Conservation (phyloP, 805 yeast species). For the Kodamaea fukazawae region DNA sequence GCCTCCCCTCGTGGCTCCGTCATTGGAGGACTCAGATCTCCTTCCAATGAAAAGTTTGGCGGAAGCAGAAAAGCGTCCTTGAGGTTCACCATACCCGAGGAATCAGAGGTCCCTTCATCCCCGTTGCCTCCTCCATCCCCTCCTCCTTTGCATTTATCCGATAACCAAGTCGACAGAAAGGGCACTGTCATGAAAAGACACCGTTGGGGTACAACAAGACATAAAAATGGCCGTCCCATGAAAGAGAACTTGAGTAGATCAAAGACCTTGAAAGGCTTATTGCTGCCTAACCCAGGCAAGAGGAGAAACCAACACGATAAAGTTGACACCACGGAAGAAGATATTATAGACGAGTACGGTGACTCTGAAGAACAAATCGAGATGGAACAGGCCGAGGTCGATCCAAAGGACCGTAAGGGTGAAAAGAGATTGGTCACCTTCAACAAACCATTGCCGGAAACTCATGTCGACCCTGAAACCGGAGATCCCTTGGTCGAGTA, state of each 20-base stretch:
- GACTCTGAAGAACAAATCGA: conserved; percentile 16
- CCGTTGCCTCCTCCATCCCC: too few species aligned
- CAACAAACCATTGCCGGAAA: conserved; percentile 60
- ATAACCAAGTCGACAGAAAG: conserved; percentile 17
- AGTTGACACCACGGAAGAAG: conserved; percentile 23
- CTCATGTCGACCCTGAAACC: conserved; percentile 52
- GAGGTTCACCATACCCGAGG: too few species aligned
- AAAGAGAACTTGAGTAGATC: conserved; percentile 49
- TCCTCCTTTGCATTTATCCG: not conserved
- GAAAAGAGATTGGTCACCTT: conserved; percentile 51
- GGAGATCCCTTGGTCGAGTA: conserved; percentile 60
- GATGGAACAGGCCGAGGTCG: conserved; percentile 23
- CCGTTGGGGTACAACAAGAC: conserved; percentile 90
- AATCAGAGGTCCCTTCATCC: too few species aligned
- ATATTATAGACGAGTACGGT: conserved; percentile 21
- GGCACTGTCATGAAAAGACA: conserved; percentile 67
- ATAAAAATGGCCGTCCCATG: conserved; percentile 63
- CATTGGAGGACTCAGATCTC: too few species aligned
- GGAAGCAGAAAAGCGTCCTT: too few species aligned
- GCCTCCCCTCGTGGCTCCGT: too few species aligned
- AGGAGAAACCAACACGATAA: conserved; percentile 8
- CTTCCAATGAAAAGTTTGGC: too few species aligned
- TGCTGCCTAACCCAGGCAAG: conserved; percentile 13
- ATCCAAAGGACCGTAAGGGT: conserved; percentile 30
- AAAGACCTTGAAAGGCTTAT: conserved; percentile 52